Base-by-base conservation (phyloP, 371 early-diverging fungal species). In the Nematocida displodere region DNA sequence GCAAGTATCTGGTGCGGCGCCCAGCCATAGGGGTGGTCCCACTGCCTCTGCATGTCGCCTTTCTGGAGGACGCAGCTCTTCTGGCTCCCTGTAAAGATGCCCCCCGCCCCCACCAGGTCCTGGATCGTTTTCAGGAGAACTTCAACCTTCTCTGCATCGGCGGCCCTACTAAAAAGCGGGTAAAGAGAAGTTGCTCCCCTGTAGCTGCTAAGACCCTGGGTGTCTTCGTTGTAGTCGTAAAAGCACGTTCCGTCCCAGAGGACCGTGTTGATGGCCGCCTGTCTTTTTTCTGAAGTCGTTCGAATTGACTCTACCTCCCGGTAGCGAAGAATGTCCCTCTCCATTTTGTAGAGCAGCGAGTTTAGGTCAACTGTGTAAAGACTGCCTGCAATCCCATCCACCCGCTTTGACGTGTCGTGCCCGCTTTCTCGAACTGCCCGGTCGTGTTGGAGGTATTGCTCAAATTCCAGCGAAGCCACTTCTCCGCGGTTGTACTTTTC, bases 361-460 rank as follows among this genome's bases (percentile, higher is more conserved):
- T 93, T 93, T 2, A 93, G 86, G 58, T 92, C 92, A 7, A 90
- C 87, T 5, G 75, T 78, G 31, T 55, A 52, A 2, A 75, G 17
- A 28, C 77, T 24, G 1, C 42, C 33, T 47, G 34, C 80, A 20
- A 67, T 34, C 2, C 52, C 56, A 2, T 88, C 83, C 88, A 89
- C 89, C 36, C 92, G 85, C 2, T 88, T 85, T 17, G 88, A 86
- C 77, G 87, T 91, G 80, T 92, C 92, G 89, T 90, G 90, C 2
- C 93, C 94, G n/a, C 88, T 86, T 80, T 93, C 92, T 1, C 92
- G 90, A 17, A 87, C 91, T 0, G 91, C 63, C 29, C 40, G 82
- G 84, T 52, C 47, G 29, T 68, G 65, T 0, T 58, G 66, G 0
- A 62, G 52, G 47, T 83, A 83, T 13, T 84, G 80, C 50, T 66